Percentiles rank a stretch among this genome's conserved stretches.
phyloP scores from a whole-genome alignment of 2,329 filamentous ascomycete genomes.

The Zymoseptoria brevis region DNA sequence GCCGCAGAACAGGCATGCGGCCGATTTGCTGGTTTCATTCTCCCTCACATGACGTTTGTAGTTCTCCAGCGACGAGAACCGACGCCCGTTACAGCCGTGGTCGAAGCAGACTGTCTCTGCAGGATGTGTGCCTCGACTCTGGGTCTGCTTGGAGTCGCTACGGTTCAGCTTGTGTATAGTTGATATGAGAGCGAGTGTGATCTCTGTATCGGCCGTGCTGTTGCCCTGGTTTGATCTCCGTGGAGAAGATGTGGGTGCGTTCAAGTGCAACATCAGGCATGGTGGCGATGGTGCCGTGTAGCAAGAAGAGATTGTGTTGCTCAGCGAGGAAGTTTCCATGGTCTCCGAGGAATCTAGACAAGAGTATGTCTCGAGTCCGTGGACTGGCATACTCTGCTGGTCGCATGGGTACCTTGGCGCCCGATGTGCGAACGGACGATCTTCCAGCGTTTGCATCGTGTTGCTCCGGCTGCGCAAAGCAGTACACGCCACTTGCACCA shows the following conservation, averaged over 20 bases:
- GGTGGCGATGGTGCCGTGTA: not conserved
- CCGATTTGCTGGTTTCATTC: not conserved
- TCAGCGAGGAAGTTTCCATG: not conserved
- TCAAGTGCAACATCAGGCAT: not conserved
- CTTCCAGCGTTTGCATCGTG: not conserved
- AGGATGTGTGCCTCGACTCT: not conserved
- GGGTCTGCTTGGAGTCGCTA: not conserved
- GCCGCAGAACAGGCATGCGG: constrained; percentile 1
- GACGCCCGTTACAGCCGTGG: constrained; percentile 3
- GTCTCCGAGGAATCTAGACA: not conserved
- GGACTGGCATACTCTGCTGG: not conserved
- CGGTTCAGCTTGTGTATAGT: not conserved
- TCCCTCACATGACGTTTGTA: constrained; percentile 6
- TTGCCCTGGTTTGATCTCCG: not conserved
- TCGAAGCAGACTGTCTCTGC: constrained; percentile 1
- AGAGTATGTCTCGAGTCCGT: not conserved
- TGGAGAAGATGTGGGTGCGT: not conserved
- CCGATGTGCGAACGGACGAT: not conserved
- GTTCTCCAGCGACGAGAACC: constrained; percentile 3
- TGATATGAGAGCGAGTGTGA: not conserved
- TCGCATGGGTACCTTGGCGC: not conserved
- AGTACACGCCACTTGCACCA: not conserved
- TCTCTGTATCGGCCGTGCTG: not conserved
- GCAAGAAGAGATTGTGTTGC: not conserved
- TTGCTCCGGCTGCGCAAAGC: not conserved